Percentiles rank a stretch among this genome's conserved stretches.
phyloP scores from a whole-genome alignment of 2,329 filamentous ascomycete genomes.

The Trichoderma atrobrunneum region DNA sequence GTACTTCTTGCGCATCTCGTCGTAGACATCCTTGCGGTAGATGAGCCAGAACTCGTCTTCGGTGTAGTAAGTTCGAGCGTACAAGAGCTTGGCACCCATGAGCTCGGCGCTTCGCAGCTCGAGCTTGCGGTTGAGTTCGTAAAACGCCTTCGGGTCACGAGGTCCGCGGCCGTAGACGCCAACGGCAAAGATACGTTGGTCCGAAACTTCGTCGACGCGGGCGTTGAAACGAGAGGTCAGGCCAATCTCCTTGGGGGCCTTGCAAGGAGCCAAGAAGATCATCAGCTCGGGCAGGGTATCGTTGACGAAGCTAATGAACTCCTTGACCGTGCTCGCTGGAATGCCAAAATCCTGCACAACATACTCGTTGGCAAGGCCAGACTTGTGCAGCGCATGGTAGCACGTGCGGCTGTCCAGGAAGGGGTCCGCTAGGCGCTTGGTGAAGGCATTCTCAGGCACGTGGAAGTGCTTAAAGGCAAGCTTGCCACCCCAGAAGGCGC shows the following conservation, averaged over 20 bases:
- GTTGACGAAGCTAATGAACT: constrained; percentile 32
- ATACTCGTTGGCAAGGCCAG: constrained; percentile 45
- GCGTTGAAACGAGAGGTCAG: constrained; percentile 35
- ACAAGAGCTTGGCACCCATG: constrained; percentile 54
- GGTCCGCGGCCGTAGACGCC: constrained; percentile 45
- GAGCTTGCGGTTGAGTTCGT: constrained; percentile 47
- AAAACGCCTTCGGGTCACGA: constrained; percentile 37
- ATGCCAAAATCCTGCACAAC: constrained; percentile 49
- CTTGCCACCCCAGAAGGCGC: constrained; percentile 53
- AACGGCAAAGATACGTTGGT: constrained; percentile 42
- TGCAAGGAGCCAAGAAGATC: constrained; percentile 32
- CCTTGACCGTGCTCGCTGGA: constrained; percentile 28
- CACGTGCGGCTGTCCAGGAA: constrained; percentile 53
- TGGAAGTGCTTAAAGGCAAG: constrained; percentile 51
- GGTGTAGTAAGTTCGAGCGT: constrained; percentile 53
- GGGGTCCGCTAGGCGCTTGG: constrained; percentile 49
- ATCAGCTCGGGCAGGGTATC: constrained; percentile 31
- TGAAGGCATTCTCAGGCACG: constrained; percentile 50
- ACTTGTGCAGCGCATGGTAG: constrained; percentile 51
- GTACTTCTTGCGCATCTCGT: constrained; percentile 48
- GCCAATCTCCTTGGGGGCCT: constrained; percentile 29
- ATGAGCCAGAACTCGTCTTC: constrained; percentile 54
- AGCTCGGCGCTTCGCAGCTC: constrained; percentile 48
- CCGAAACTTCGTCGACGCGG: constrained; percentile 30
- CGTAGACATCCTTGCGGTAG: constrained; percentile 49